Evolutionary conservation across 225 moss, liverwort and hornwort species (phyloP), one percentile per base, ranked within the genome.

Genomic region (Marchantia polymorpha): DNA sequence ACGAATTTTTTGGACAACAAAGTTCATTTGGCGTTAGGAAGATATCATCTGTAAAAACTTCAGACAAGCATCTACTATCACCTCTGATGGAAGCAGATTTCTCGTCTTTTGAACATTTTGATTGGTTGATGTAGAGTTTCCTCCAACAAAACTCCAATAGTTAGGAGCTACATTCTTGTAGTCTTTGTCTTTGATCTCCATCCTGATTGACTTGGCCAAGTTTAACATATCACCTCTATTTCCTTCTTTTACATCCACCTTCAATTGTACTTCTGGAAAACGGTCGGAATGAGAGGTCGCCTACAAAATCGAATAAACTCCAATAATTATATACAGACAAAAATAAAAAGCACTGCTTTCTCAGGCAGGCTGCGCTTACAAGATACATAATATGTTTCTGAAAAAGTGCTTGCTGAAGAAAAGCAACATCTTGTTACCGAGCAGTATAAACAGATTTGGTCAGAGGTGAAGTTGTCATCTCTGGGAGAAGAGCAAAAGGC

Each of bases 111-210:
- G 75, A 0, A 84, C 82, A 48, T 5, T 56, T 10, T 19, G 11
- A 39, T 29, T 19, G 52, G 73, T 54, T 5, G 2, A 52, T 2
- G 82, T 25, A 15, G 80, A 9, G 51, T 11, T 83, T 16, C 82
- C 82, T 15, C 77, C 87, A 6, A 88, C 87, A 74, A 88, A 88
- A 73, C 77, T 81, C 87, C 87, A 88, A 78, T 69, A 85, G 64
- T 83, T 79, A n/a, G 80, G 39, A 76, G 85, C 81, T 52, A 88
- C 85, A 31, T 77, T 66, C 15, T 75, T 80, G 12, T 59, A 70
- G n/a, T 83, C 82, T 31, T 75, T 78, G 9, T 69, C 10, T 25
- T 73, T 82, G 15, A 73, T 82, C 26, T 88, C 82, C 85, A 88
- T 83, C 16, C 13, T 71, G 16, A 88, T 85, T 0, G 70, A 52